Base-by-base conservation (phyloP, 129 eudicot species). In the Arctium lappa region DNA sequence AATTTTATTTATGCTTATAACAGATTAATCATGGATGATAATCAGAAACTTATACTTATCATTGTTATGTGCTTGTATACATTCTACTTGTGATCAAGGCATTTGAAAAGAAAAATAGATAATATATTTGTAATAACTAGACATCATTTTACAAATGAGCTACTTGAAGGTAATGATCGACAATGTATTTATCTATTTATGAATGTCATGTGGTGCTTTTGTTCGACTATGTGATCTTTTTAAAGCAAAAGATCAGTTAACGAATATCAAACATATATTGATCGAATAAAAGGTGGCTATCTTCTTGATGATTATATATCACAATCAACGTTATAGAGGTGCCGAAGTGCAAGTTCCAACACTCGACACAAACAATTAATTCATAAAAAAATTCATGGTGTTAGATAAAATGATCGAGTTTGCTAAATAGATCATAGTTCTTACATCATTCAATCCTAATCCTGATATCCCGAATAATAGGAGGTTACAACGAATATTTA, bases 231-330 rank as follows among this genome's bases (percentile, higher is more conserved):
- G 13, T 63, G 56, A 31, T 42, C 62, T 38, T 6, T 68, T 68
- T 68, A 68, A 39, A 79, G 42, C 30, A 39, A 34, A 13, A 78
- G 7, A 40, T 18, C 22, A 40, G 82, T 79, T 22, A 22, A 22
- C 40, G 65, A 40, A 79, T 30, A 69, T 44, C 29, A 42, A 69
- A 30, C 15, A 79, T 69, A 31, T 38, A 42, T 36, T 40, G 1
- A 39, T 79, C 30, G 82, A 79, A 42, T 40, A 79, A 39, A 79
- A 79, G 72, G 13, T 79, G 33, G 75, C 31, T 18, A 65, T 40
- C 13, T 68, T 66, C 16, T 68, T 79, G 42, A 29, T 65, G 36
- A 60, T 78, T 65, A 63, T 63, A n/a, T 73, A 73, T 2, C 60
- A 16, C 10, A 29, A 38, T 66, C 15, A 39, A 69, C 66, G 75